These are phyloP conservation scores for Misopates orontium DNA, from an alignment of 257 asterid species.

Conservation along the genomic window DNA sequence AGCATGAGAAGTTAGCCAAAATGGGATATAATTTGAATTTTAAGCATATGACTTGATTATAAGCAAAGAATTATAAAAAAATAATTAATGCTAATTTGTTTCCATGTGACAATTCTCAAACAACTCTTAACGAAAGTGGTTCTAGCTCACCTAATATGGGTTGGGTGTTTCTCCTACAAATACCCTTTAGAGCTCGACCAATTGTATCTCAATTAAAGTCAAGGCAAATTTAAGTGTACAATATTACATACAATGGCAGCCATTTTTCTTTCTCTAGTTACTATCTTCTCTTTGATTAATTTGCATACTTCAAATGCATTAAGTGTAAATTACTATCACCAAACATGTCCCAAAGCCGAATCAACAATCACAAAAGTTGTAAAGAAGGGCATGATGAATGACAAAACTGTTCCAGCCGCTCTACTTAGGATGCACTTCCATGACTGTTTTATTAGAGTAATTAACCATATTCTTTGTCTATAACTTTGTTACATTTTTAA, in stretches of 20 bases:
- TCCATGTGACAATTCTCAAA: slow-evolving; percentile 12
- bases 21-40: slow-evolving; percentile 4
- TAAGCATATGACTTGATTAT: slow-evolving; percentile 11
- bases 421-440: slow-evolving; percentile 86
- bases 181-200: slow-evolving; percentile 16
- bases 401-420: slow-evolving; percentile 81
- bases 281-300: slow-evolving; percentile 22
- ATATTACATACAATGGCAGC: slow-evolving; percentile 36
- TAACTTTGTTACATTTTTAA: background rate
- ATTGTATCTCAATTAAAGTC: background rate
- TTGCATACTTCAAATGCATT: slow-evolving; percentile 40
- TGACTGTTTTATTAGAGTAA: slow-evolving; percentile 81
- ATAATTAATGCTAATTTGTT: background rate
- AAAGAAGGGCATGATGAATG: slow-evolving; percentile 58
- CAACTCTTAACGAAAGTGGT: slow-evolving; percentile 35
- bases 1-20: background rate
- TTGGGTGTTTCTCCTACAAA: slow-evolving; percentile 30
- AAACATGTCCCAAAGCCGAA: slow-evolving; percentile 70
- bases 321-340: slow-evolving; percentile 54
- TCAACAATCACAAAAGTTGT: slow-evolving; percentile 43
- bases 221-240: background rate
- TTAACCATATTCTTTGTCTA: background rate
- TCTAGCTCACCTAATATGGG: slow-evolving; percentile 44
- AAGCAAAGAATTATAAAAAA: background rate
- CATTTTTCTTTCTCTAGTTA: slow-evolving; percentile 27